Evolutionary conservation across 192 early-diverging fungal species (phyloP), one percentile per base, ranked within the genome.

Genomic region (Coemansia brasiliensis): DNA sequence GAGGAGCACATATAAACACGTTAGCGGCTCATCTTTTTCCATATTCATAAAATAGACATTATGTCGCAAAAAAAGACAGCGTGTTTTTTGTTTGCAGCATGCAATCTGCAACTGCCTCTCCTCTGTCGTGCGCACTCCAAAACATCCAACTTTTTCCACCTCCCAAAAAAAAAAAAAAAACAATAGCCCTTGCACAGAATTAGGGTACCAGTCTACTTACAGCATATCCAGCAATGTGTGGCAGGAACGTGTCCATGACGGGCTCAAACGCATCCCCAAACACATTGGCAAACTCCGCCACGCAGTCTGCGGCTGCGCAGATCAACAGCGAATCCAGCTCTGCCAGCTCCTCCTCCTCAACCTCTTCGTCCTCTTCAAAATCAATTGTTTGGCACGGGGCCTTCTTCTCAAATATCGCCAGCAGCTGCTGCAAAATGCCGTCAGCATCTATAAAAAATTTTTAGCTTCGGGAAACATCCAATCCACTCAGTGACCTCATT

Each of bases 251-350:
- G 53, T 88, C 77, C 69, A 93, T 88, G 69, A 86, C 88, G 5
- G 80, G 69, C 32, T 83, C 85, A 67, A 93, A 96, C 50, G 81
- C 83, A 4, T 83, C 81, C 17, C 92, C 92, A 59, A 94, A 67
- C 16, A 84, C 88, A 38, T 74, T 75, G 52, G 90, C 86, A 54
- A 94, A 69, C 22, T 86, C 87, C 12, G 83, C 91, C 52, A 93
- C 88, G 46, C 92, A 81, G 72, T 96, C 94, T 39, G 87, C 87
- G 11, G 92, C 90, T 4, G 86, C 72, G 52, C 84, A 82, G 44
- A 94, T 90, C 32, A 93, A 80, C 50, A 94, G 50, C 18, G 90
- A 86, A 56, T 94, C 94, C 49, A 84, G 84, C 67, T 96, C 92
- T 1, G 89, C 88, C 69, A 90, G 81, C 48, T 94, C 92, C 48